Evolutionary conservation across 768 basidiomycete genomes (phyloP), one percentile per base, ranked within the genome.

Genomic region (Agaricus sinodeliciosus): DNA sequence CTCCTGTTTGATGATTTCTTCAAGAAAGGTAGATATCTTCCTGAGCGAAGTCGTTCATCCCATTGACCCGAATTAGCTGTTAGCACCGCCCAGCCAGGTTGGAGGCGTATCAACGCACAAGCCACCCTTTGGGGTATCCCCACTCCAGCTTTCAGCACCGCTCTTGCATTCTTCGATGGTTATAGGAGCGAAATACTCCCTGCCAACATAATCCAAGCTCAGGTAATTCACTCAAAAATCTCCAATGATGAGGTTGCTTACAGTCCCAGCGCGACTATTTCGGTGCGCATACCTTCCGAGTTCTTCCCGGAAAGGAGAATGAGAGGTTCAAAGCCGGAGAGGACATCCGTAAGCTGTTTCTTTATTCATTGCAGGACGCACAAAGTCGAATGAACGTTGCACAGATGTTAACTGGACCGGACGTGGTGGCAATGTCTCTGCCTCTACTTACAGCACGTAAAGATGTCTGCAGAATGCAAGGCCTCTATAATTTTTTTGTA

Each of bases 331-430:
- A 83, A 72, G 63, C 80, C 54, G 87, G 82, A 66, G 73, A 90
- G 71, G 90, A 95, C 67, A 93, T 97, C 68, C 90, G 90, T 92
- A 67, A 63, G 90, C 82, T 18, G 39, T 28, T 34, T 13, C 27
- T 16, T 13, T 58, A 4, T n/a, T 19, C 25, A 8, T 12, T 25
- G 51, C 27, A 49, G 56, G 43, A 26, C n/a, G 18, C 9, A 19
- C 15, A 3, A 34, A 36, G 26, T 9, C 13, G 51, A 25, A 51
- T 48, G 36, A n/a, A 50, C 55, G 46, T 15, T 46, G 15, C 34
- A 11, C 55, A 89, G 95, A 99, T 74, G 78, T 95, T 74, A 97
- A 96, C 79, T 98, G 95, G 95, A 98, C 94, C 60, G 95, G 95
- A 43, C 91, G 92, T 59, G 95, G 95, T 47, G 95, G 95, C 59